Evolutionary conservation across 805 yeast genomes (phyloP), one percentile per base, ranked within the genome.

Genomic region (Zygoascus biomembranicola): DNA sequence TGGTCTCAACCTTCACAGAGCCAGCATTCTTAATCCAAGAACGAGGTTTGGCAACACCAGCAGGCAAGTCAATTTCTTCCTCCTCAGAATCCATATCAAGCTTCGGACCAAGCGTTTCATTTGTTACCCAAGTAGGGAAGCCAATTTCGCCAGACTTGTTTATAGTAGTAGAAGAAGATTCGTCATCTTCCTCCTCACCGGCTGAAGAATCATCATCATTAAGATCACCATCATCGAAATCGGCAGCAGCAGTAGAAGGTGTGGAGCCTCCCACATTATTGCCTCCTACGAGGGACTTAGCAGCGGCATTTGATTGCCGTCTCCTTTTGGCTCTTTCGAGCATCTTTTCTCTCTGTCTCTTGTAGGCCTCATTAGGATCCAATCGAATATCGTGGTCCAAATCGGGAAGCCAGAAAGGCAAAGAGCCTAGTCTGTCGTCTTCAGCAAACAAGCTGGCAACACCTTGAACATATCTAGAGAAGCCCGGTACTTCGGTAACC

Each of bases 391-490:
- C 92, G 32, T 59, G 57, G 61, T 88, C 97, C 62, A 94, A 74
- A 57, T 92, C 97, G 55, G 95, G 87, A 59, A 89, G 77, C 99
- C 99, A 92, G 68, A 90, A 87, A 53, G 99, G 99, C 57, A 92
- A 76, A 58, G 85, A 82, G 66, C 89, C 96, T 65, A 92, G 77
- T 61, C 85, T 84, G 63, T 92, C 97, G 66, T 88, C 94, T 65
- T 92, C 98, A 52, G 89, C 80, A 66, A 84, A 92, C 57, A 92
- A 76, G 2, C 89, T 77, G 5, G 97, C 90, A 54, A 90, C 81
- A 71, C 98, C 98, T 67, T 92, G 99, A 60, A 92, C 78, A 66
- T 87, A 92, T 70, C 90, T 88, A 50, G 96, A 87, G 65, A 92
- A 92, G 63, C 87, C 87, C 53, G 97, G 97, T 56, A 92, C 90